These are phyloP conservation scores for Lepraria neglecta DNA, from an alignment of 495 filamentous ascomycete genomes.

Conservation along the genomic window DNA sequence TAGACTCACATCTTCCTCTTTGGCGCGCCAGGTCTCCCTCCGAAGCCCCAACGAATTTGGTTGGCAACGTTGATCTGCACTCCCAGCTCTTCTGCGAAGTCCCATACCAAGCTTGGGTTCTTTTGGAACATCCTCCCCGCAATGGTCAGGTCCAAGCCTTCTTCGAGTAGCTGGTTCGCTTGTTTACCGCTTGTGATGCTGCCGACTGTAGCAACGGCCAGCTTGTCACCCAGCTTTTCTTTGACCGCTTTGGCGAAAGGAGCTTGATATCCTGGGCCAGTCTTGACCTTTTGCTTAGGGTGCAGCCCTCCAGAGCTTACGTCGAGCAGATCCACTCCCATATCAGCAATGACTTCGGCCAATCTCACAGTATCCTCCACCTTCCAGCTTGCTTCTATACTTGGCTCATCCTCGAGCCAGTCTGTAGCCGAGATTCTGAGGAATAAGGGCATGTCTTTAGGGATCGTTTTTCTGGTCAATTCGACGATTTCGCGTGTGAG, in stretches of 20 bases:
- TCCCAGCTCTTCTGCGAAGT: slow-evolving; percentile 61
- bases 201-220: slow-evolving; percentile 56
- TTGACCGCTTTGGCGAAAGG: slow-evolving; percentile 58
- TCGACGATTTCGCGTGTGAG: slow-evolving; percentile 48
- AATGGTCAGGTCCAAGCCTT: slow-evolving; percentile 53
- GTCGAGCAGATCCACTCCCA: slow-evolving; percentile 59
- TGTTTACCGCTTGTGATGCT: slow-evolving; percentile 51
- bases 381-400: slow-evolving; percentile 50
- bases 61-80: slow-evolving; percentile 56
- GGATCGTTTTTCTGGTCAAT: slow-evolving; percentile 39
- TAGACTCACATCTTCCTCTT: slow-evolving; percentile 24
- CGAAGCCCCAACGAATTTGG: slow-evolving; percentile 58
- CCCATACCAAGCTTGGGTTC: slow-evolving; percentile 62
- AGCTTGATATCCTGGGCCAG: slow-evolving; percentile 58
- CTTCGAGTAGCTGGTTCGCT: slow-evolving; percentile 50
- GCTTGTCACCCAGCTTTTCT: slow-evolving; percentile 54
- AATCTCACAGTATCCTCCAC: slow-evolving; percentile 50
- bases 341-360: slow-evolving; percentile 45
- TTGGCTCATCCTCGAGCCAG: slow-evolving; percentile 47
- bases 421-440: slow-evolving; percentile 55
- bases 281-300: slow-evolving; percentile 50
- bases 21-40: slow-evolving; percentile 30
- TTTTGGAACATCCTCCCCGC: slow-evolving; percentile 63
- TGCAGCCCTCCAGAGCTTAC: slow-evolving; percentile 57
- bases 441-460: slow-evolving; percentile 57